Evolutionary conservation across 176 grass and related monocot species (phyloP), one percentile per base, ranked within the genome.

Genomic region (Canna indica): DNA sequence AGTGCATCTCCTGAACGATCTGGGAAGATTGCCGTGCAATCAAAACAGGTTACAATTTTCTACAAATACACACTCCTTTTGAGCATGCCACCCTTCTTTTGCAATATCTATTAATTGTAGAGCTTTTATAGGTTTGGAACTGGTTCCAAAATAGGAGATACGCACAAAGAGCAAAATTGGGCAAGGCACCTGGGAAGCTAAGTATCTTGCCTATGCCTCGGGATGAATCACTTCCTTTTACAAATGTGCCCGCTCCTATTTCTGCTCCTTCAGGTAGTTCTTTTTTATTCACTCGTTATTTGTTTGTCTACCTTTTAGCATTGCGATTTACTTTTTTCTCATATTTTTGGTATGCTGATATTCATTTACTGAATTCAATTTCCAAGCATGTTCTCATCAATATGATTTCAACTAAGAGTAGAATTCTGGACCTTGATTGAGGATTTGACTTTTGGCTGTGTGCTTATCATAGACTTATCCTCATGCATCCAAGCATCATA

Each of bases 81-180:
- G 16, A 57, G 35, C 68, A 61, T 50, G 20, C 22, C 25, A 31
- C 18, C 11, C 32, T n/a, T n/a, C n/a, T 42, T 25, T 50, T 8
- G 6, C 2, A 16, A 31, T 17, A 22, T 38, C 26, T 34, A 17
- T n/a, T 77, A 41, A 59, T 33, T 45, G 3, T 31, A 59, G 25
- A 56, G 9, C 36, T 76, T 36, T 47, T 81, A 47, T 75, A 99
- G 94, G 95, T 99, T 3, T 99, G 95, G 95, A 99, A 94, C 61
- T 99, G 95, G 95, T 99, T 99, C 69, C 95, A 99, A 68, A 99
- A 99, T 80, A 81, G 90, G 76, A 87, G 95, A 69, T 92, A 99
- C 82, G 88, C 90, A 67, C 90, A 94, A 65, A 86, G 87, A 62
- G 81, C 95, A 53, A 99, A 89, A 68, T 79, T 59, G n/a, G 46